These are phyloP conservation scores for Vitis rotundifolia DNA, from an alignment of 164 flowering plant species.

Conservation along the genomic window DNA sequence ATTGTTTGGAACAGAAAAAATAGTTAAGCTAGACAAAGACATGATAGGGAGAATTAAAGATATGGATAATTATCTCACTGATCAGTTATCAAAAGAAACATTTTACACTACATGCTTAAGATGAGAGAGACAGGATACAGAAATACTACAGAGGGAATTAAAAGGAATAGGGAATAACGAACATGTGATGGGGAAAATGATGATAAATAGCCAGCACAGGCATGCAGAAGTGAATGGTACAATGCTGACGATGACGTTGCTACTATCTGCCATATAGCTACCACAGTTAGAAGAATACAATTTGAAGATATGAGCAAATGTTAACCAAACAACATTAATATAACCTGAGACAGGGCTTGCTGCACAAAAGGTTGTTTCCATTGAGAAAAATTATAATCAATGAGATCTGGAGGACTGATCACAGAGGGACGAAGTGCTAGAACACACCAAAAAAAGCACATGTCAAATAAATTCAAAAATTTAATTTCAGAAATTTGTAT, in stretches of 20 bases:
- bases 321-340: not conserved
- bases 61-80: too few species aligned
- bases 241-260: constrained; percentile 57
- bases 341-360: constrained; percentile 82
- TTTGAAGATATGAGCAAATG: not conserved
- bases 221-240: constrained; percentile 72
- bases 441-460: constrained; percentile 18
- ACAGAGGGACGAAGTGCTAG: constrained; percentile 83
- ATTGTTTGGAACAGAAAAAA: too few species aligned
- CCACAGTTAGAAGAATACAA: constrained; percentile 13
- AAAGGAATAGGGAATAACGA: constrained; percentile 22
- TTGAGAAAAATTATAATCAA: constrained; percentile 64
- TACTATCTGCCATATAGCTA: constrained; percentile 64
- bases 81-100: too few species aligned
- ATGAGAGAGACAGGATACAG: not conserved
- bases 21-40: too few species aligned
- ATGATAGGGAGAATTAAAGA: too few species aligned
- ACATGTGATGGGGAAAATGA: constrained; percentile 88
- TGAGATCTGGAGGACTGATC: constrained; percentile 42
- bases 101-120: too few species aligned
- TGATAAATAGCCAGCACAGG: constrained; percentile 82
- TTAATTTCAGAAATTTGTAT: too few species aligned
- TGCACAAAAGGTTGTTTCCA: constrained; percentile 83
- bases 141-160: not conserved
- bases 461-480: not conserved